Base-by-base conservation (phyloP, 768 basidiomycete genomes). In the Tephrocybe sp. region DNA sequence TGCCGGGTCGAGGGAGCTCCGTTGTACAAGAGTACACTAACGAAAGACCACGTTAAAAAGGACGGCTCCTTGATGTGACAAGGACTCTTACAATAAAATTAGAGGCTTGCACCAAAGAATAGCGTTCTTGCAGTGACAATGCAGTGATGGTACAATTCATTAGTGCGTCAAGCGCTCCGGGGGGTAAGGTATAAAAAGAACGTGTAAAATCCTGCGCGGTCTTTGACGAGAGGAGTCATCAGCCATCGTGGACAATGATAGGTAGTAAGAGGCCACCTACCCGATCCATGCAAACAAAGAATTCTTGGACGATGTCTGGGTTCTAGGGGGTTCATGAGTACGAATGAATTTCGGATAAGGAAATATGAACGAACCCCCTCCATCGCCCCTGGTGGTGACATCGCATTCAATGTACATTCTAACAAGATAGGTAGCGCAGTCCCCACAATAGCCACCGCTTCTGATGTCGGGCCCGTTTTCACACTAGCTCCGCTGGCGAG, bases 251-350 rank as follows among this genome's bases (percentile, higher is more conserved):
- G 3, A 36, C 4, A 27, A 47, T 38, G 24, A 18, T 19, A 27
- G 24, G 7, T 16, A 50, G 27, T 47, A 0, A 34, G 12, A 49
- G 25, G 5, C 22, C 15, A 72, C 79, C 39, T 53, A 90, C 89
- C 37, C 81, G 77, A 37, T 92, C 89, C 74, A 89, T 78, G 61
- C 84, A 94, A 8, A 76, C 76, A 67, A 95, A 96, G 66, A 94
- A 95, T 21, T 84, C 84, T 62, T 93, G 92, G 13, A 92, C 90
- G 22, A 96, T 81, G 63, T 96, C 94, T 0, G 94, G 93, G 61
- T 96, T 92, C 92, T 96, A 28, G 13, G 15, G 21, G 26, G 42
- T 31, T 7, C 24, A 34, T 27, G 16, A 56, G 28, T 1, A 15
- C 7, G 21, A 22, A 43, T 19, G 22, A 35, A n/a, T 8, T 16